Percentiles rank a stretch among this genome's conserved stretches.
Conservation (phyloP, 163 green algal genomes). For the Coccomyxa subellipsoidea region DNA sequence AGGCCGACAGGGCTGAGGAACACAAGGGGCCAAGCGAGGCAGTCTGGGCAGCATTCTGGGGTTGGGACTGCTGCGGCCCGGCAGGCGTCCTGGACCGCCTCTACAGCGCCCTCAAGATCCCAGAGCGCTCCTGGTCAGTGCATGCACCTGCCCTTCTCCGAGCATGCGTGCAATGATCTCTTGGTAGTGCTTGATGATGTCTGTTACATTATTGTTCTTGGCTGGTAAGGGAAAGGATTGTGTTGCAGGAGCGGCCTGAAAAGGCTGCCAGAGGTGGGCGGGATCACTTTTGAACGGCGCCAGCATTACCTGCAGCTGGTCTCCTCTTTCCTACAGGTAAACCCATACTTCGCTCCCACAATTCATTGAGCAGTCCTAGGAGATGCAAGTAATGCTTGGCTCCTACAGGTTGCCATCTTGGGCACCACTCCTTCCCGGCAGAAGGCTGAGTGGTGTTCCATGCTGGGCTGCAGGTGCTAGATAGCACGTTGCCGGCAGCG, state of each 20-base stretch:
- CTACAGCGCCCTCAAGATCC: constrained; percentile 42
- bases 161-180: no score
- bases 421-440: background rate
- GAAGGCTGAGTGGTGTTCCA: background rate
- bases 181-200: background rate
- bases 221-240: background rate
- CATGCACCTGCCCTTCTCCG: background rate
- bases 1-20: constrained; percentile 1
- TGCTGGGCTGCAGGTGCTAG: constrained; percentile 1
- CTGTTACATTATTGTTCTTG: background rate
- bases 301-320: constrained; percentile 12
- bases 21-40: constrained; percentile 24
- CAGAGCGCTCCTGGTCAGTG: constrained; percentile 6
- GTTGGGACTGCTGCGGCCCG: constrained; percentile 53
- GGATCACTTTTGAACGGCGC: background rate
- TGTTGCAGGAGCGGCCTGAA: constrained; percentile 32
- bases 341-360: no score
- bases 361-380: background rate
- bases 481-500: background rate
- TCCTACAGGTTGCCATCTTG: background rate
- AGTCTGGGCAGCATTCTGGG: constrained; percentile 60
- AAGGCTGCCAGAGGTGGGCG: constrained; percentile 32
- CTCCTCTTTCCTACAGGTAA: constrained; percentile 5
- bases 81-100: constrained; percentile 47
- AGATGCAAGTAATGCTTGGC: background rate